These are phyloP conservation scores for Forsythia viridissima DNA, from an alignment of 257 asterid genomes.

Conservation along the genomic window DNA sequence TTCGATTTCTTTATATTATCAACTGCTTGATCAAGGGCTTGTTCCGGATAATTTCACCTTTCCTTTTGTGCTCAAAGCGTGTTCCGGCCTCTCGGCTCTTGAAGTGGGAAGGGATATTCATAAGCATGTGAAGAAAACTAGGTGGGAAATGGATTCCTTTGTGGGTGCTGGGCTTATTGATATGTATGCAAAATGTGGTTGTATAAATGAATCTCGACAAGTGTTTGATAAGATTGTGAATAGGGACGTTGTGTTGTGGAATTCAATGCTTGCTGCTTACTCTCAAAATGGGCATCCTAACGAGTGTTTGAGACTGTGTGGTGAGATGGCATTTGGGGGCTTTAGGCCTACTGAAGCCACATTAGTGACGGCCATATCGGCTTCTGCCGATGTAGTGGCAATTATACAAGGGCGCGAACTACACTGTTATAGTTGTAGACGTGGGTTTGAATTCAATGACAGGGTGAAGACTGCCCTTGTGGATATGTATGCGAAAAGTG, in stretches of 20 bases:
- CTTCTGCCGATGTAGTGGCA: constrained; percentile 51
- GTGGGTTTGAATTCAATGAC: constrained; percentile 44
- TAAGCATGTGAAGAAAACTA: constrained; percentile 36
- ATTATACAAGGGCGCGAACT: constrained; percentile 56
- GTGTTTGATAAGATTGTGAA: constrained; percentile 48
- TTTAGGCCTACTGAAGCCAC: constrained; percentile 59
- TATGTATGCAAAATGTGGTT: constrained; percentile 68
- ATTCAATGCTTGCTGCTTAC: constrained; percentile 63
- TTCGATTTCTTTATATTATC: constrained; percentile 45
- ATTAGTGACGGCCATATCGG: constrained; percentile 51
- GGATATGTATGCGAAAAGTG: constrained; percentile 70
- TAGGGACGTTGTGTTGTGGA: constrained; percentile 71
- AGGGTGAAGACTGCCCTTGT: constrained; percentile 61
- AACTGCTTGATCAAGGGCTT: constrained; percentile 46
- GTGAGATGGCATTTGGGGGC: constrained; percentile 44
- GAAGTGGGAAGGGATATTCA: constrained; percentile 51
- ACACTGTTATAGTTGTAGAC: constrained; percentile 57
- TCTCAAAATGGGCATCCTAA: constrained; percentile 52
- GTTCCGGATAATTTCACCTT: constrained; percentile 59
- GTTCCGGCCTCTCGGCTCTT: constrained; percentile 47
- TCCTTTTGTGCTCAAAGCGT: constrained; percentile 63
- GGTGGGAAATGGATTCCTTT: constrained; percentile 56
- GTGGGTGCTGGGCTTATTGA: constrained; percentile 66
- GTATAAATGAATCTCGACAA: constrained; percentile 34
- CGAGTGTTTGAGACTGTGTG: constrained; percentile 45